phyloP scores from a whole-genome alignment of 129 eudicot species.

The Solidago caesia region DNA sequence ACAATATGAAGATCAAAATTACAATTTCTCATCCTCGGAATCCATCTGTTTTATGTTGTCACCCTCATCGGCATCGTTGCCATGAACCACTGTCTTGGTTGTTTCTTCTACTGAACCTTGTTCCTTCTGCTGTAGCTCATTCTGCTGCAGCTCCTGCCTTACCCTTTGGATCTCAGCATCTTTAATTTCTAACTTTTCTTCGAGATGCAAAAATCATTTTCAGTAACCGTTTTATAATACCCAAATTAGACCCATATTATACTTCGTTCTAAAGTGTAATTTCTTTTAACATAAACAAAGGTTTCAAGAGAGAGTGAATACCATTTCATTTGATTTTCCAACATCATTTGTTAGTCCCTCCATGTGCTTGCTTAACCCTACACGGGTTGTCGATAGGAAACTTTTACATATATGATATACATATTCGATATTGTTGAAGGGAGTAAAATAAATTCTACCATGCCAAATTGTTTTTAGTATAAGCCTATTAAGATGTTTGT shows the following conservation, averaged over 20 bases:
- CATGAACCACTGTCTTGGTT: slow-evolving; percentile 22
- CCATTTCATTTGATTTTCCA: slow-evolving; percentile 86
- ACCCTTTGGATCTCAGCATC: slow-evolving; percentile 61
- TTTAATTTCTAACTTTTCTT: slow-evolving; percentile 69
- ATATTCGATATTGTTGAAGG: too few species aligned
- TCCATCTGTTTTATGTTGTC: neutral
- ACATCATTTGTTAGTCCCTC: slow-evolving; percentile 69
- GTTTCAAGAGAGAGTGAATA: slow-evolving; percentile 11
- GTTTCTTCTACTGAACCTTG: slow-evolving; percentile 35
- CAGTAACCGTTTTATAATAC: neutral
- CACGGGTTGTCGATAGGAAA: neutral
- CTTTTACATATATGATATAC: too few species aligned
- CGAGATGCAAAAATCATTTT: slow-evolving; percentile 34
- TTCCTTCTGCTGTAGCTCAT: too few species aligned
- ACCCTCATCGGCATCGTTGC: slow-evolving; percentile 30
- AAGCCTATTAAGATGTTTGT: too few species aligned
- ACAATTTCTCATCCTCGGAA: slow-evolving; percentile 11
- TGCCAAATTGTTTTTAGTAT: too few species aligned
- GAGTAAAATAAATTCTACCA: too few species aligned
- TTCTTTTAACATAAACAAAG: neutral
- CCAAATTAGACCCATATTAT: neutral
- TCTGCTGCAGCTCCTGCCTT: slow-evolving; percentile 48
- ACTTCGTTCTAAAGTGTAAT: neutral
- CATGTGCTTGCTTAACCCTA: slow-evolving; percentile 80
- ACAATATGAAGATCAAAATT: neutral